Base-by-base conservation (phyloP, 768 basidiomycete genomes). In the Amanita pallidorosea region DNA sequence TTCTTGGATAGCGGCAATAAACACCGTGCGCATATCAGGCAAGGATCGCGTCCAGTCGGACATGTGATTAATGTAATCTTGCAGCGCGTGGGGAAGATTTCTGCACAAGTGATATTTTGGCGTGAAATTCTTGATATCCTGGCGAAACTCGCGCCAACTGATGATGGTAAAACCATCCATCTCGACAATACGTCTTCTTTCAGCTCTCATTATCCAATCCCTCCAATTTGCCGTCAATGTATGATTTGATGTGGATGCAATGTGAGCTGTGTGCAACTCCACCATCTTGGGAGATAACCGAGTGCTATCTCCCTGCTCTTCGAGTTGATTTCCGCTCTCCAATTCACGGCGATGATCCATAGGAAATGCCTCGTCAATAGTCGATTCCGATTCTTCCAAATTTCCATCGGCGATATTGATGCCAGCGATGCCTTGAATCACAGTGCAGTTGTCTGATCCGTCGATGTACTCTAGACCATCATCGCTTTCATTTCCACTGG, bases 61-160 rank as follows among this genome's bases (percentile, higher is more conserved):
- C 55, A 80, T 68, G 1, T 66, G 58, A 61, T 86, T 85, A 64
- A 88, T 74, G 48, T 75, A 67, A 60, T 88, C 85, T 51, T 86
- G 81, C 5, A 88, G 59, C 3, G 68, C 55, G 55, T 81, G 79
- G 1, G 81, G 80, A n/a, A 88, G 68, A 53, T 86, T 72, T 51
- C 63, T 69, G 2, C 77, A 61, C 13, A 66, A 64, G 38, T 61
- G 58, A 45, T 65, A 66, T 35, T 63, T 66, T 36, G 63, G 64
- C 4, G 54, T 54, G 44, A 68, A 66, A 44, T 69, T 69, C 20
- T 58, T 59, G 31, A 63, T 57, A 51, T 70, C 57, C 50, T 60
- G 61, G 12, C 67, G 64, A 55, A 64, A 69, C 12, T 62, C 57
- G 17, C 63, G 56, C 70, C 73, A 74, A 13, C 66, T 70, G 33